These are phyloP conservation scores for Periglandula ipomoeae DNA, from an alignment of 2,329 filamentous ascomycete genomes.

Conservation along the genomic window DNA sequence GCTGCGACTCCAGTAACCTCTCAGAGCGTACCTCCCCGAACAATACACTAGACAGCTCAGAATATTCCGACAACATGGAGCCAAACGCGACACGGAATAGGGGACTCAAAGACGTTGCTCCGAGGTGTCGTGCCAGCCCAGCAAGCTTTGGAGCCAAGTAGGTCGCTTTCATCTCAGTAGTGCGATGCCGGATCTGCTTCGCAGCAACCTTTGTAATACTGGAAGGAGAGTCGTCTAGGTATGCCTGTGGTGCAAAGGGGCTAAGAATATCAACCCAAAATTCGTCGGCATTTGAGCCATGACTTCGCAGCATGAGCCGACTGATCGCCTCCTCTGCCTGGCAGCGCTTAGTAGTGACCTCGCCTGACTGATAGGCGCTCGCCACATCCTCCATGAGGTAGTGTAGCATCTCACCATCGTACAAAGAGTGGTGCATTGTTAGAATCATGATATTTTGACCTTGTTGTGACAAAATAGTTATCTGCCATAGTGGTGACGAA, in stretches of 20 bases:
- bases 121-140: neutral
- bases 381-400: neutral
- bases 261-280: neutral
- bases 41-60: neutral
- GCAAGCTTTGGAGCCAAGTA: neutral
- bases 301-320: neutral
- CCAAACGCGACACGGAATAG: neutral
- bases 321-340: neutral
- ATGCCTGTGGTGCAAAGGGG: neutral
- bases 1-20: neutral
- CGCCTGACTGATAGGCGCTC: neutral
- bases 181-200: neutral
- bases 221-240: neutral
- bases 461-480: conserved; percentile 20
- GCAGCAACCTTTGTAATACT: neutral
- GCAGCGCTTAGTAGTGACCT: neutral
- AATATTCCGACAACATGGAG: neutral
- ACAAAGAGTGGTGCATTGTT: conserved; percentile 49
- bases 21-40: neutral
- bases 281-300: neutral
- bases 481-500: conserved; percentile 22
- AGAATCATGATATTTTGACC: conserved; percentile 23
- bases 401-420: conserved; percentile 41
- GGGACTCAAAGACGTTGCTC: neutral
- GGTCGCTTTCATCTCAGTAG: neutral